phyloP scores from a whole-genome alignment of 2,329 filamentous ascomycete species.

The Cyclaneusma minus region DNA sequence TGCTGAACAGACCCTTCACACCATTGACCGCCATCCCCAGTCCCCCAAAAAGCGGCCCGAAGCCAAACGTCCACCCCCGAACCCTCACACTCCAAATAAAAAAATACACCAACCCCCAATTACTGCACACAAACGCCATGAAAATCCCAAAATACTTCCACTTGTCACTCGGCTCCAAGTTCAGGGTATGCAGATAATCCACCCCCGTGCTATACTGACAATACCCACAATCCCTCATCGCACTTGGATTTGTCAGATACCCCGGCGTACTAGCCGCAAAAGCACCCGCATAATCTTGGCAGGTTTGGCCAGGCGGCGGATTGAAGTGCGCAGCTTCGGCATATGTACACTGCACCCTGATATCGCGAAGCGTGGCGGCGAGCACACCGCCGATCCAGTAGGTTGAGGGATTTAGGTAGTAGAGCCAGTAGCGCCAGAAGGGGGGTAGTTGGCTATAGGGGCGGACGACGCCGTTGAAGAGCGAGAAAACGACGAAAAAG shows the following conservation, averaged over 20 bases:
- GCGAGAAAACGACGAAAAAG: conserved; percentile 63
- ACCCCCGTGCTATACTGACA: conserved; percentile 47
- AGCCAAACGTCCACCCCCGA: conserved; percentile 54
- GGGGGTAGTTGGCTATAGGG: conserved; percentile 48
- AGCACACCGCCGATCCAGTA: conserved; percentile 62
- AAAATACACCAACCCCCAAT: conserved; percentile 60
- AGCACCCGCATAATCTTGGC: conserved; percentile 42
- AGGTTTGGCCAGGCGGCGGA: conserved; percentile 48
- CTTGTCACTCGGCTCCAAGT: conserved; percentile 38
- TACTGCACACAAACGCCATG: conserved; percentile 52
- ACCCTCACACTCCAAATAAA: conserved; percentile 63
- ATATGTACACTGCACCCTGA: conserved; percentile 31
- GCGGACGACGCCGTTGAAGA: conserved; percentile 66
- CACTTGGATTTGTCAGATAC: conserved; percentile 46
- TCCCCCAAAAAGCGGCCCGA: conserved; percentile 37
- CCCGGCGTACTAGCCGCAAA: conserved; percentile 39
- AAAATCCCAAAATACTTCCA: conserved; percentile 64
- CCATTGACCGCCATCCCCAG: conserved; percentile 24
- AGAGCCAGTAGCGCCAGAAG: conserved; percentile 56
- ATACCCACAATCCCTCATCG: conserved; percentile 47
- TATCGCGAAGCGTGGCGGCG: conserved; percentile 39
- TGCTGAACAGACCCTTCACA: conserved; percentile 19
- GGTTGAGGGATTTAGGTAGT: conserved; percentile 46
- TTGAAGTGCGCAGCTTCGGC: conserved; percentile 47
- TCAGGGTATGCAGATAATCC: conserved; percentile 46